phyloP scores from a whole-genome alignment of 345 rosid species.

The Salix purpurea region DNA sequence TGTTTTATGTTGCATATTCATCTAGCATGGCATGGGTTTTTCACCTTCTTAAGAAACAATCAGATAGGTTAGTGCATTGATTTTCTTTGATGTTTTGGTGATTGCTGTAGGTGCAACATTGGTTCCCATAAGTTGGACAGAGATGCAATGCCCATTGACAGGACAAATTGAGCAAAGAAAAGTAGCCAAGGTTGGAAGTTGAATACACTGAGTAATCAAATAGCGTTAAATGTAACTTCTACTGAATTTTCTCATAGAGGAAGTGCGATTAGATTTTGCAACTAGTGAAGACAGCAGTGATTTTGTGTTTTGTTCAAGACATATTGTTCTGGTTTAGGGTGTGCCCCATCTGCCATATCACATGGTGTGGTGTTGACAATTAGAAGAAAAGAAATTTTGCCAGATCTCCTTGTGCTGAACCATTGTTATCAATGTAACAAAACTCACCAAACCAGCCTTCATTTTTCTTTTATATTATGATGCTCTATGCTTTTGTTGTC shows the following conservation, averaged over 20 bases:
- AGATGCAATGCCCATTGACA: constrained; percentile 88
- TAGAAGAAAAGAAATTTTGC: neutral
- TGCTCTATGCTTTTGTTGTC: neutral
- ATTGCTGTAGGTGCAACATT: constrained; percentile 61
- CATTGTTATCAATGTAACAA: neutral
- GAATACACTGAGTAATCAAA: constrained; percentile 13
- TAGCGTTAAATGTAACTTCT: neutral
- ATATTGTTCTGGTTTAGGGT: neutral
- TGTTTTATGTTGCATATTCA: neutral
- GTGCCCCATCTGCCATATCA: no score
- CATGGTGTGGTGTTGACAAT: no score
- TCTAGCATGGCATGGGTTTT: neutral
- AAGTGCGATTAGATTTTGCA: neutral
- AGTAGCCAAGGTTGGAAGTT: constrained; percentile 73
- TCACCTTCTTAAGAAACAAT: neutral
- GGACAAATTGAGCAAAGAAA: constrained; percentile 83
- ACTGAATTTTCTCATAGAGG: constrained; percentile 1
- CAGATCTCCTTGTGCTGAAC: neutral
- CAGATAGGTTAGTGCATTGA: no score
- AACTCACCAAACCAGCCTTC: neutral
- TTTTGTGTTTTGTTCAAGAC: neutral
- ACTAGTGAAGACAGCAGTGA: neutral
- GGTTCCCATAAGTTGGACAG: constrained; percentile 94
- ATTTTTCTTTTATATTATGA: neutral
- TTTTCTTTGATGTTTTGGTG: neutral